Evolutionary conservation across 495 filamentous ascomycete species (phyloP).

Genomic region (Penicillium tannophilum): DNA sequence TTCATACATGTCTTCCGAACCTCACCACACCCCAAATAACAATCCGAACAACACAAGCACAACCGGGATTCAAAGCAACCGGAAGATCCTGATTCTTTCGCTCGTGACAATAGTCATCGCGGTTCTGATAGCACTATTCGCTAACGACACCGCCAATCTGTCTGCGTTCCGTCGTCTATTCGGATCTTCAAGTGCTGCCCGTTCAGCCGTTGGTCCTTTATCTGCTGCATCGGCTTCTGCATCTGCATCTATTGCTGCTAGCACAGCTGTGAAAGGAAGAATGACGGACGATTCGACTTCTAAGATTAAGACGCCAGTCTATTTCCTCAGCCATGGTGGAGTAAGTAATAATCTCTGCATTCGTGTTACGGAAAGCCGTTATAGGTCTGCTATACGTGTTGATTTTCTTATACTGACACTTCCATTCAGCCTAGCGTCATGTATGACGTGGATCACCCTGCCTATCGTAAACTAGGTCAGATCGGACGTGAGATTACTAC

Average conservation of each 20-base stretch:
- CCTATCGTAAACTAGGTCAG: constrained; percentile 64
- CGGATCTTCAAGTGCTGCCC: constrained; percentile 16
- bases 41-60: neutral
- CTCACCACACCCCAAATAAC: constrained; percentile 4
- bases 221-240: constrained; percentile 10
- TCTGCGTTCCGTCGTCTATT: constrained; percentile 33
- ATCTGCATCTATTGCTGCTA: constrained; percentile 5
- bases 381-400: too few relatives aligned
- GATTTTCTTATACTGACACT: neutral
- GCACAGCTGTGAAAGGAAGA: constrained; percentile 1
- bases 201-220: constrained; percentile 7
- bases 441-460: constrained; percentile 72
- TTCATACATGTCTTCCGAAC: constrained; percentile 31
- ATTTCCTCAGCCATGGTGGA: constrained; percentile 79
- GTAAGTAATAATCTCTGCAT: constrained; percentile 42
- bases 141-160: constrained; percentile 33
- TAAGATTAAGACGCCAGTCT: constrained; percentile 61
- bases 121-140: constrained; percentile 19
- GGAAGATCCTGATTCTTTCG: constrained; percentile 15
- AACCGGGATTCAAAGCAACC: constrained; percentile 4
- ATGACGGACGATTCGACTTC: neutral
- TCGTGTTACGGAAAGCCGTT: too few relatives aligned
- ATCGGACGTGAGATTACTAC: constrained; percentile 80
- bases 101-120: constrained; percentile 21
- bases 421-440: constrained; percentile 66